Evolutionary conservation across 352 stramenopile genomes (phyloP).

Genomic region (Phytophthora podocarpi): DNA sequence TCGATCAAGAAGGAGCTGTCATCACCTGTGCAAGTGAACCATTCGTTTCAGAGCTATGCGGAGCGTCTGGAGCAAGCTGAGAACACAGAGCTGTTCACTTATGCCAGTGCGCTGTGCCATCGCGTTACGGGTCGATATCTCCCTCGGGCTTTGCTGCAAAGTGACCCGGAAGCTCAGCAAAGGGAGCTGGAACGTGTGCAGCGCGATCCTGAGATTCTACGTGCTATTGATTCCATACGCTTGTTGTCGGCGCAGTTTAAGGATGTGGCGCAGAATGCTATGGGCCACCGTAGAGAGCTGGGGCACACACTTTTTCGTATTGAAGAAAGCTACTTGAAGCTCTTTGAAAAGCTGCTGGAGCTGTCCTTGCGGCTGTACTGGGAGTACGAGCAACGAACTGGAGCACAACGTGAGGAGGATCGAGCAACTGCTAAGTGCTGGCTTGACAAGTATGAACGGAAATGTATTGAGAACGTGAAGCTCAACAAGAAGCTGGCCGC

Average conservation of each 20-base stretch:
- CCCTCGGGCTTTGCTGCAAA: slow-evolving; percentile 45
- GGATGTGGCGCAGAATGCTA: slow-evolving; percentile 54
- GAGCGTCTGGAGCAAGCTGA: slow-evolving; percentile 48
- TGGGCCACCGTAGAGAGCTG: slow-evolving; percentile 70
- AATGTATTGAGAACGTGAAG: slow-evolving; percentile 47
- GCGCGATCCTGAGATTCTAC: slow-evolving; percentile 59
- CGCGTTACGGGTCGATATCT: slow-evolving; percentile 70
- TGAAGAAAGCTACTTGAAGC: slow-evolving; percentile 74
- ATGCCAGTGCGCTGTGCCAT: slow-evolving; percentile 68
- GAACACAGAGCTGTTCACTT: slow-evolving; percentile 72
- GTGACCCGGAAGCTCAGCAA: slow-evolving; percentile 51
- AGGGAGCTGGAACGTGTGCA: slow-evolving; percentile 64
- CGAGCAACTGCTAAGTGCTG: slow-evolving; percentile 49
- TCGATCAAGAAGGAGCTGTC: slow-evolving; percentile 2
- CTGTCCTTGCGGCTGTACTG: slow-evolving; percentile 75
- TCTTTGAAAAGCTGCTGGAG: slow-evolving; percentile 82
- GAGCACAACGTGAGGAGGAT: slow-evolving; percentile 51
- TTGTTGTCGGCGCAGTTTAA: slow-evolving; percentile 76
- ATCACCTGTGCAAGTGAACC: background rate
- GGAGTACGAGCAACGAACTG: slow-evolving; percentile 64
- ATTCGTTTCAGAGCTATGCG: slow-evolving; percentile 37
- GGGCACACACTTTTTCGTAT: slow-evolving; percentile 71
- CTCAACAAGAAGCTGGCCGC: slow-evolving; percentile 59
- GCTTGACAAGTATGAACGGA: slow-evolving; percentile 56
- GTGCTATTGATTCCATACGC: slow-evolving; percentile 53